These are phyloP conservation scores for Blastobotrys raffinosifermentans DNA, from an alignment of 1,139 yeast species.

Conservation along the genomic window DNA sequence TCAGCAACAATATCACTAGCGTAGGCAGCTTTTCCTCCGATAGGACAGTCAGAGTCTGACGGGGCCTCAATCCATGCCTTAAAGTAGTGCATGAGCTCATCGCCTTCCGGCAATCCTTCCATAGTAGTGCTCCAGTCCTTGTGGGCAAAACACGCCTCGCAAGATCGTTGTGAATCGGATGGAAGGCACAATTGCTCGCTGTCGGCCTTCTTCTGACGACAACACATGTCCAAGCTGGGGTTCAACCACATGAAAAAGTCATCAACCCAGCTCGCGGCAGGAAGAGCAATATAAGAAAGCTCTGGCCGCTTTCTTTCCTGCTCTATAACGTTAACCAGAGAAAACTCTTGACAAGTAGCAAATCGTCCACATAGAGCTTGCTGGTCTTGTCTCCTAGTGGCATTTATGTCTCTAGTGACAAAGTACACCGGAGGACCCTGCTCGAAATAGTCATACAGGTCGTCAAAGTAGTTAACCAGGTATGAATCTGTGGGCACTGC, in stretches of 20 bases:
- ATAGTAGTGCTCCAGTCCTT: slow-evolving; percentile 60
- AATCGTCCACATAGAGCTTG: slow-evolving; percentile 81
- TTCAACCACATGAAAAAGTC: slow-evolving; percentile 83
- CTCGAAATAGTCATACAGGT: slow-evolving; percentile 64
- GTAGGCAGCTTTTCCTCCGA: slow-evolving; percentile 95
- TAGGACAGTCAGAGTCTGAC: slow-evolving; percentile 88
- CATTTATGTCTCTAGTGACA: slow-evolving; percentile 61
- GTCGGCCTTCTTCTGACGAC: slow-evolving; percentile 48
- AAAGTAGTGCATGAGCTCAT: slow-evolving; percentile 67
- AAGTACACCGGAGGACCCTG: slow-evolving; percentile 92
- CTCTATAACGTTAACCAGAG: slow-evolving; percentile 77
- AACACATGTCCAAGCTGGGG: slow-evolving; percentile 82
- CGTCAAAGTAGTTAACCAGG: slow-evolving; percentile 70
- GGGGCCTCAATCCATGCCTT: slow-evolving; percentile 77
- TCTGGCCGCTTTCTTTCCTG: slow-evolving; percentile 71
- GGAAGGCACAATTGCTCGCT: slow-evolving; percentile 58
- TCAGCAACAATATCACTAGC: slow-evolving; percentile 50
- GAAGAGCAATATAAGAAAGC: slow-evolving; percentile 65
- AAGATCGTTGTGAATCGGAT: slow-evolving; percentile 60
- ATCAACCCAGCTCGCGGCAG: slow-evolving; percentile 89
- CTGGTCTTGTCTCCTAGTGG: slow-evolving; percentile 57
- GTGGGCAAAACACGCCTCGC: slow-evolving; percentile 62
- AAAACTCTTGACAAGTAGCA: slow-evolving; percentile 71
- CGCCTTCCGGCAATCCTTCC: slow-evolving; percentile 78
- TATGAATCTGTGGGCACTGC: slow-evolving; percentile 85